Base-by-base conservation (phyloP, 108 stramenopile species). In the Nitzschia palea region DNA sequence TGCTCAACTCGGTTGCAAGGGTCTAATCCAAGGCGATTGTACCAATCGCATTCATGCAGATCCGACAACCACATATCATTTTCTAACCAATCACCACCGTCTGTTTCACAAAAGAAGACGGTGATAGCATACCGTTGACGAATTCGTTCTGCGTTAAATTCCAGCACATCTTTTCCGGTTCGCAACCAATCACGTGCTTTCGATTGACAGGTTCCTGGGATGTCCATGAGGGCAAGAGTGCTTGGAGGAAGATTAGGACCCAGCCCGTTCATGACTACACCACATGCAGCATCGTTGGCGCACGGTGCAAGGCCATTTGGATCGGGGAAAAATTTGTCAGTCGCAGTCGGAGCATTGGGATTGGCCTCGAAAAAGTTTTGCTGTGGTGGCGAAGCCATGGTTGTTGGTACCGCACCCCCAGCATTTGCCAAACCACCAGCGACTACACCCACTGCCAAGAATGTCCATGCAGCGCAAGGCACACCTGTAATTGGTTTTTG, bases 11-110 rank as follows among this genome's bases (percentile, higher is more conserved):
- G 68, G 35, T 74, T 74, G 37, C 80, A 80, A n/a, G 74, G 68
- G 57, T 80, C 80, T 31, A 80, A 64, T 45, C 74, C 80, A 52
- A 80, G 60, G 33, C 37, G 53, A 30, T 66, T 73, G 60, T 76
- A 75, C 80, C 80, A 80, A 55, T 80, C 80, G 40, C 80, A 80
- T 42, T 80, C 80, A 37, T 80, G 80, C n/a, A 76, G 57, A 64
- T 80, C 80, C 18, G 72, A 73, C 6, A 76, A 42, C 80, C 80
- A 80, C 37, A 67, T 52, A 27, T 80, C 74, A 20, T 70, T 66
- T 32, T 74, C 70, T n/a, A 76, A 42, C 80, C 80, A 80, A 44
- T 80, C 74, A 55, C 70, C 74, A 34, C 80, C 80, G 40, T 80
- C 75, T 34, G 65, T 69, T 44, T 80, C 80, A 44, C 80, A 80